Percentiles rank a stretch among this genome's conserved stretches.
Conservation (phyloP, 441 rosid genomes). For the Gossypium trilobum region DNA sequence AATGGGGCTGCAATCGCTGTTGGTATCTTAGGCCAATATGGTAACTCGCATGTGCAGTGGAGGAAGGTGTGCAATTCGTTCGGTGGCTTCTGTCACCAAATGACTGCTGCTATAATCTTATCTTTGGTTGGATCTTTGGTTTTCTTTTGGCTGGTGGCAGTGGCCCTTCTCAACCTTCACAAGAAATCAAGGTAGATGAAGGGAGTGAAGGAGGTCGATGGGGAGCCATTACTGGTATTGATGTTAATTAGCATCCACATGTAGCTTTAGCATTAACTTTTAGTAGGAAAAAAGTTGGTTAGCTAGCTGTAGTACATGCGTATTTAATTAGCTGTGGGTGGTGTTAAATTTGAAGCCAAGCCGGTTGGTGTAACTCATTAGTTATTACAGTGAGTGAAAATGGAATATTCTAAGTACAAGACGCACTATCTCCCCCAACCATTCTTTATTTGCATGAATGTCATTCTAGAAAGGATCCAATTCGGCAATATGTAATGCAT, state of each 20-base stretch:
- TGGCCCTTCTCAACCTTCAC: conserved; percentile 25
- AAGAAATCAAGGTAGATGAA: conserved; percentile 15
- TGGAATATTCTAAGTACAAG: not conserved
- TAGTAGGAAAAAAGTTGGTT: not conserved
- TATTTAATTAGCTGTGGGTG: not conserved
- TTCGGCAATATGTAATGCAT: not conserved
- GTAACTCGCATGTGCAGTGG: conserved; percentile 34
- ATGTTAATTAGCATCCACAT: not conserved
- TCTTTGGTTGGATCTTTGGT: conserved; percentile 22
- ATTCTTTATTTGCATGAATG: not conserved
- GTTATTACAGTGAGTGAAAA: not conserved
- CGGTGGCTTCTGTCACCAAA: conserved; percentile 23
- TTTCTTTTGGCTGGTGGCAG: conserved; percentile 24
- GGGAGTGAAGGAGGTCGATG: not conserved
- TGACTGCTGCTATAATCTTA: conserved; percentile 18
- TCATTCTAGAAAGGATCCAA: not conserved
- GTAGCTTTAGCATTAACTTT: not conserved
- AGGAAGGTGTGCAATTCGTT: conserved; percentile 25
- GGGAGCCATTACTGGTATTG: not conserved
- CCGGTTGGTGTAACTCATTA: not conserved
- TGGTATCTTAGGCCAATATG: conserved; percentile 25
- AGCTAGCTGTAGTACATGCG: not conserved
- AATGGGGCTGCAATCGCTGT: conserved; percentile 32
- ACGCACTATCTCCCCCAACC: not conserved
- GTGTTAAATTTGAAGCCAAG: not conserved